A percentile compares a stretch with the other conserved stretches of the same genome.
phyloP scores from a whole-genome alignment of 23 red algal genomes.

The Chondrus crispus region DNA sequence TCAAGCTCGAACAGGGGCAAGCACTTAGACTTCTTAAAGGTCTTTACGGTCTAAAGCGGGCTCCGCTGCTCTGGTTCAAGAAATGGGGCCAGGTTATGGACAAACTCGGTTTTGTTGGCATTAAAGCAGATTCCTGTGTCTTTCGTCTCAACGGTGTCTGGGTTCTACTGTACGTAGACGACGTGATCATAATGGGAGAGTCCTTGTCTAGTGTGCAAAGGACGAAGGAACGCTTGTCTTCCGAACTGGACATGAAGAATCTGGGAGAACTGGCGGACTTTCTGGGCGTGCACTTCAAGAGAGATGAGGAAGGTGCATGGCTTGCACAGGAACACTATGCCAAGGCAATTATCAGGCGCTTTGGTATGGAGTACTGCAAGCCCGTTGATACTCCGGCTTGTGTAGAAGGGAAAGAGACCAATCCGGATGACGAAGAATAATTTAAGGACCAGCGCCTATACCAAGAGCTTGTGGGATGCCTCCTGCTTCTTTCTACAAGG shows the following conservation, averaged over 20 bases:
- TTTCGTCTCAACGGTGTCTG: background rate
- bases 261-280: background rate
- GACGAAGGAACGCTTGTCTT: background rate
- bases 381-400: too few relatives aligned
- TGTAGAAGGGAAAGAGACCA: too few relatives aligned
- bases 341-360: too few relatives aligned
- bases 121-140: background rate
- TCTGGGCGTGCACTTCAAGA: background rate
- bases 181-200: background rate
- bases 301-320: background rate
- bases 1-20: background rate
- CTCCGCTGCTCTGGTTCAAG: background rate
- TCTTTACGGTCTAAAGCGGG: conserved; percentile 6
- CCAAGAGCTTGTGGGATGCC: background rate
- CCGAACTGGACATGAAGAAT: background rate
- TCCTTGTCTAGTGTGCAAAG: background rate
- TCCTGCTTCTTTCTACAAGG: background rate
- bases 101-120: background rate
- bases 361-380: too few relatives aligned
- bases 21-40: background rate
- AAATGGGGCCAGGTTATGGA: background rate
- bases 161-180: background rate
- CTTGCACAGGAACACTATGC: too few relatives aligned
- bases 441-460: too few relatives aligned
- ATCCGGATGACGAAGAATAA: too few relatives aligned